A percentile compares a stretch with the other conserved stretches of the same genome.
Conservation (phyloP, 495 filamentous ascomycete species). For the Podospora sp. region DNA sequence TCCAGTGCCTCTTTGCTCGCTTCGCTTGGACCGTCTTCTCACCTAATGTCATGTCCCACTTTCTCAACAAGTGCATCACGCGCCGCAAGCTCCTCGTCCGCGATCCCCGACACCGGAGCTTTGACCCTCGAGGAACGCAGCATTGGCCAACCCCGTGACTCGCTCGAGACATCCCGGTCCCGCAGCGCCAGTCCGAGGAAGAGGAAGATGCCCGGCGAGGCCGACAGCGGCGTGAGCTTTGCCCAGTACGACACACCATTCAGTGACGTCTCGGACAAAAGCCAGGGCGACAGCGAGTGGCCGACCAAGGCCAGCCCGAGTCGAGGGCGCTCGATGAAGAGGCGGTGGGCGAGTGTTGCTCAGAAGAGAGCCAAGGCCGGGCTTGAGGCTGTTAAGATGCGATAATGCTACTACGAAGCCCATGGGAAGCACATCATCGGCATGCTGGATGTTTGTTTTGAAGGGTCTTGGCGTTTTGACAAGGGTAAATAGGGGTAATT, state of each 20-base stretch:
- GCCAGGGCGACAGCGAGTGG: not conserved
- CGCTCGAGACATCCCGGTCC: not conserved
- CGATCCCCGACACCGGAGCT: not conserved
- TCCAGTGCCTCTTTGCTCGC: constrained; percentile 20
- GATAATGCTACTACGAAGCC: too few species aligned
- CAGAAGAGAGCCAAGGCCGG: too few species aligned
- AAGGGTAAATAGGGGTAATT: too few species aligned
- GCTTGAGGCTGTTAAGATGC: too few species aligned
- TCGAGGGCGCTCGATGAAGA: constrained; percentile 11
- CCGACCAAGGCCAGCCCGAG: not conserved
- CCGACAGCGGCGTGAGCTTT: too few species aligned
- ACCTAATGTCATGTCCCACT: constrained; percentile 9
- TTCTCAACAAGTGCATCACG: constrained; percentile 16
- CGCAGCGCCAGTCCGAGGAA: not conserved
- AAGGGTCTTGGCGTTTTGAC: too few species aligned
- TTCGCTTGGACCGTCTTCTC: constrained; percentile 23
- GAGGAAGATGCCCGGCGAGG: not conserved
- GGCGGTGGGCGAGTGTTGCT: constrained; percentile 4
- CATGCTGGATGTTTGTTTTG: too few species aligned
- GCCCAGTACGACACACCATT: not conserved
- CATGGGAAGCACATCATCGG: not conserved
- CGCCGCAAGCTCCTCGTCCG: constrained; percentile 12
- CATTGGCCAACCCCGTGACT: not conserved
- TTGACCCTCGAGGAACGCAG: constrained; percentile 8
- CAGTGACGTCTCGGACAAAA: not conserved